These are phyloP conservation scores for Cryphonectria japonica DNA, from an alignment of 2,329 filamentous ascomycete species.

Conservation along the genomic window DNA sequence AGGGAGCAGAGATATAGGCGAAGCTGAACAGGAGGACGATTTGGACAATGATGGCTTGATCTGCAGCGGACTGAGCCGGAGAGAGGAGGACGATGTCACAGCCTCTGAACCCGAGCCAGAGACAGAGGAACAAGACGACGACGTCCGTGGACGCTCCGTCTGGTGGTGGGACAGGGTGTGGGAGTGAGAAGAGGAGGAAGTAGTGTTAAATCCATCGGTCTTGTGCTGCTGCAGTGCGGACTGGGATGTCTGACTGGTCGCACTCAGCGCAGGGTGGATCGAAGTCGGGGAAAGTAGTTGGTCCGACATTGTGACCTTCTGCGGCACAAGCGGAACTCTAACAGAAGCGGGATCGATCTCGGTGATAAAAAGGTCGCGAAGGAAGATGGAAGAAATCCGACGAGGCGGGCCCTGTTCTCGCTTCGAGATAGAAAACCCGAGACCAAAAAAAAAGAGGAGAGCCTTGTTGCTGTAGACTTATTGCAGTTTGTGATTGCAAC, in stretches of 20 bases:
- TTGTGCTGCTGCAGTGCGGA: constrained; percentile 31
- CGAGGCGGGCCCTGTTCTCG: neutral
- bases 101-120: constrained; percentile 22
- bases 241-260: constrained; percentile 32
- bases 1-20: constrained; percentile 25
- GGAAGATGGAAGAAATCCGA: neutral
- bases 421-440: neutral
- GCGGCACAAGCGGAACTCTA: neutral
- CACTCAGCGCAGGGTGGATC: constrained; percentile 55
- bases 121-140: constrained; percentile 26
- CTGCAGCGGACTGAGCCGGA: neutral
- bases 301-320: constrained; percentile 41
- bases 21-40: constrained; percentile 17
- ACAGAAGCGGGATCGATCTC: neutral
- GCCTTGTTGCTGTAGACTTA: neutral
- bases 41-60: constrained; percentile 11
- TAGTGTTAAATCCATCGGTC: constrained; percentile 32
- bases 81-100: constrained; percentile 31
- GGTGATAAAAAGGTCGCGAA: neutral
- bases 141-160: constrained; percentile 34
- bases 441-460: too few species aligned
- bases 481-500: neutral
- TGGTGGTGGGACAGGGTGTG: constrained; percentile 29
- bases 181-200: constrained; percentile 31
- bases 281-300: constrained; percentile 48